Conservation (phyloP, 2,329 filamentous ascomycete genomes). For the Blastomyces emzantsi region DNA sequence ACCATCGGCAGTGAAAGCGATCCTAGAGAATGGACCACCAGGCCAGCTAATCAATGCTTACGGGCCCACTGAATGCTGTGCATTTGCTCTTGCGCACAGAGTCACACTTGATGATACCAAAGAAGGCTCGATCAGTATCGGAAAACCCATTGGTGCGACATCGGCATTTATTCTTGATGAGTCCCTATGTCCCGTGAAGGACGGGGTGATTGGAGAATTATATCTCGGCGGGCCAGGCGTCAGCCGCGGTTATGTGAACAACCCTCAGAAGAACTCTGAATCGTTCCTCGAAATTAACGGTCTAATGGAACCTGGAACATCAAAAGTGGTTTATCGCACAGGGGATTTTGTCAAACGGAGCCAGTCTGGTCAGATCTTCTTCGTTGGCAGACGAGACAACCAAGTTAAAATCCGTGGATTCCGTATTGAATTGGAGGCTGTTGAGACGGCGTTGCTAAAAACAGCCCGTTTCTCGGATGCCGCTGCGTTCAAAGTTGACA, state of each 20-base stretch:
- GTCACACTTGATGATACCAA: constrained; percentile 16
- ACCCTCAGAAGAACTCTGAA: constrained; percentile 49
- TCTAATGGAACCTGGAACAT: constrained; percentile 62
- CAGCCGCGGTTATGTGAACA: constrained; percentile 60
- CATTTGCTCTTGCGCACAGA: constrained; percentile 16
- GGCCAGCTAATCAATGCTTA: constrained; percentile 20
- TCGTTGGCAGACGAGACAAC: constrained; percentile 64
- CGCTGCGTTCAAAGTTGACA: constrained; percentile 14
- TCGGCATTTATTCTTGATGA: constrained; percentile 15
- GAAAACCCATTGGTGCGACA: constrained; percentile 11
- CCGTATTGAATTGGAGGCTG: constrained; percentile 79
- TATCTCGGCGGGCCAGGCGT: constrained; percentile 48
- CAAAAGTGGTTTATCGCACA: constrained; percentile 63
- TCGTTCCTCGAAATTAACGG: constrained; percentile 66
- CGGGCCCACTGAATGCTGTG: constrained; percentile 21
- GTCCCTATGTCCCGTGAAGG: constrained; percentile 4
- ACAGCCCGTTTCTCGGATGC: constrained; percentile 18
- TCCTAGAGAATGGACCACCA: constrained; percentile 17
- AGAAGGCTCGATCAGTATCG: constrained; percentile 6
- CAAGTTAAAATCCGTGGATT: constrained; percentile 90
- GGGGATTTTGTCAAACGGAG: constrained; percentile 65
- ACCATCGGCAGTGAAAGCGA: constrained; percentile 13
- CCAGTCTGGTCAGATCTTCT: constrained; percentile 57
- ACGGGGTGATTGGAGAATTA: constrained; percentile 20
- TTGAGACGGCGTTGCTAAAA: constrained; percentile 54